Evolutionary conservation across 2,329 filamentous ascomycete genomes (phyloP).

Genomic region (Cladosporium sp.): DNA sequence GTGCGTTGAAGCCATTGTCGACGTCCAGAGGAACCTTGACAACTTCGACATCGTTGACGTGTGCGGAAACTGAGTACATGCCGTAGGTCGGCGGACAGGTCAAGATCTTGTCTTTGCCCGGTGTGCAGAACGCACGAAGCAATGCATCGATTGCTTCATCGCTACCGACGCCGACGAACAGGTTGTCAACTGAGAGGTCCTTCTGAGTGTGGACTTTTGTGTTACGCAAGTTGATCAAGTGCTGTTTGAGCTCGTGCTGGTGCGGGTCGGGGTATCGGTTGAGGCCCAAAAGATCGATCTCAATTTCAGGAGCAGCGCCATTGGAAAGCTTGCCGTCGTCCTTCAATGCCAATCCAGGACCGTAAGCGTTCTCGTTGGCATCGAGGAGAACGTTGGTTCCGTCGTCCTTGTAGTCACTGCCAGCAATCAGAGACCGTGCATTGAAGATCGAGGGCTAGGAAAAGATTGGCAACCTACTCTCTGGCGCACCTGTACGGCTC

Average conservation of each 20-base stretch:
- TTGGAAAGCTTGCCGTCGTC: constrained; percentile 43
- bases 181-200: constrained; percentile 67
- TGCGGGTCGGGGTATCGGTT: constrained; percentile 97
- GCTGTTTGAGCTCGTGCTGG: constrained; percentile 78
- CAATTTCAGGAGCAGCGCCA: constrained; percentile 42
- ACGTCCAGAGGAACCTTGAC: constrained; percentile 77
- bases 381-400: constrained; percentile 93
- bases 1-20: constrained; percentile 66
- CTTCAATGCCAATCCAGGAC: constrained; percentile 63
- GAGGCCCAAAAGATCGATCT: constrained; percentile 72
- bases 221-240: constrained; percentile 81
- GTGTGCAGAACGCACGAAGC: constrained; percentile 85
- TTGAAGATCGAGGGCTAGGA: constrained; percentile 39
- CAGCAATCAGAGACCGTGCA: constrained; percentile 15
- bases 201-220: constrained; percentile 72
- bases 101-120: constrained; percentile 81
- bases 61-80: constrained; percentile 93
- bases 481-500: constrained; percentile 50
- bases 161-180: constrained; percentile 92
- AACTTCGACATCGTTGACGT: constrained; percentile 84
- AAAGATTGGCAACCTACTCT: constrained; percentile 38
- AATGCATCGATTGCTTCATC: constrained; percentile 96
- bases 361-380: constrained; percentile 95
- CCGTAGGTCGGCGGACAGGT: constrained; percentile 96
- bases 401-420: constrained; percentile 89